phyloP scores from a whole-genome alignment of 768 basidiomycete genomes.

The Boletus rubroflammeus region DNA sequence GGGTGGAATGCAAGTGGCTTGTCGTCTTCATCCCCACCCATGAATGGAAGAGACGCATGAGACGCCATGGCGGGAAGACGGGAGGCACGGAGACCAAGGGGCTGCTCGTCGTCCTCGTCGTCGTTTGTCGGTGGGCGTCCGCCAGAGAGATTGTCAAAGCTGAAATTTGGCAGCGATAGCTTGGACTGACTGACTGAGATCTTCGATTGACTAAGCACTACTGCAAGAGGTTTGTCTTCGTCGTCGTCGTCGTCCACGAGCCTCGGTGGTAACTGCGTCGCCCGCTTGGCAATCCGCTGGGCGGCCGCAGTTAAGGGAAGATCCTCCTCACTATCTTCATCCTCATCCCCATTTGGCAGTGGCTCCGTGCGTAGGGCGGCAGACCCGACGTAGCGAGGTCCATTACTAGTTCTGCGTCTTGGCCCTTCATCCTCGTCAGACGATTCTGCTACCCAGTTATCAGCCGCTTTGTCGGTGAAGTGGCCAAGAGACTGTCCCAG shows the following conservation, averaged over 20 bases:
- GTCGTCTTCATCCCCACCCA: constrained; percentile 53
- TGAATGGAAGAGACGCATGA: constrained; percentile 24
- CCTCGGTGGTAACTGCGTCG: constrained; percentile 26
- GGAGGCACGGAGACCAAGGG: constrained; percentile 67
- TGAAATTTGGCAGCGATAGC: constrained; percentile 41
- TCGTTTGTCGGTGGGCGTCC: constrained; percentile 29
- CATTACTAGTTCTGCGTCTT: constrained; percentile 55
- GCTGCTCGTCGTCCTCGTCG: constrained; percentile 67
- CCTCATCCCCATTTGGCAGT: constrained; percentile 13
- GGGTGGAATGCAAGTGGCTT: constrained; percentile 69
- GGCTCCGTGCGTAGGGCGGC: constrained; percentile 1
- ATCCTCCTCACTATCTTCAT: constrained; percentile 75
- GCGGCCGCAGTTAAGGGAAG: constrained; percentile 67
- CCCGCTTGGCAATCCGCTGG: constrained; percentile 51
- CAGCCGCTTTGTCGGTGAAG: constrained; percentile 20
- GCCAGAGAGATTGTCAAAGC: constrained; percentile 35
- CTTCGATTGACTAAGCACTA: constrained; percentile 48
- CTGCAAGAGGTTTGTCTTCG: constrained; percentile 60
- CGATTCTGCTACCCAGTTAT: constrained; percentile 49
- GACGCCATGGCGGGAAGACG: constrained; percentile 31
- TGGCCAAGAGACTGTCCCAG: constrained; percentile 18
- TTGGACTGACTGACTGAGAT: constrained; percentile 41
- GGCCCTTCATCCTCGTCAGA: constrained; percentile 61
- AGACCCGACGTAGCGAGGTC: constrained; percentile 41
- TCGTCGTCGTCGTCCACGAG: constrained; percentile 47